Base-by-base conservation (phyloP, 257 asterid genomes). In the Forsythia viridissima region DNA sequence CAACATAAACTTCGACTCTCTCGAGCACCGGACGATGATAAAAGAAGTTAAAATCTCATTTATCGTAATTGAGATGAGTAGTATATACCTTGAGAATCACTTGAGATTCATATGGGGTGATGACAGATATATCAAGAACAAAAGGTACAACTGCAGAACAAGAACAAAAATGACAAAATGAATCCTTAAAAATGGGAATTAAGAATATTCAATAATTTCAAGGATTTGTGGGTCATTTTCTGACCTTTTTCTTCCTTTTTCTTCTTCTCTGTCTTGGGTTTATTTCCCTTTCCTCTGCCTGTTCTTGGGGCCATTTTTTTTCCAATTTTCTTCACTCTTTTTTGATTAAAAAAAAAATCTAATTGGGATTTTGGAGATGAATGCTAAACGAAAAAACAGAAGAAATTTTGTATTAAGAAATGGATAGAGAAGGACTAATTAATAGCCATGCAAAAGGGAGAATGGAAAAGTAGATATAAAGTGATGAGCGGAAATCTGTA, bases 171-270 rank as follows among this genome's bases (percentile, higher is more conserved):
- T n/a, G 38, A 67, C 39, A 66, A 5, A 82, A 41, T 5, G 15
- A 39, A 73, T 41, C 20, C 8, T 0, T 2, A 43, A 36, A 5
- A 30, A 51, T 0, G 0, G 11, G 34, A 37, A 63, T 0, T 39
- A 4, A 30, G 70, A 63, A 63, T 30, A 21, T 24, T 11, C 15
- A 63, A 39, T 8, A 3, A 24, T 10, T 24, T 63, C 5, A 12
- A 51, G 38, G 9, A 8, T 8, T 59, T 59, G 9, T 8, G 36
- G 4, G 67, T 59, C 67, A 59, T 59, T 24, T 43, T 42, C 67
- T 6, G 2, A 92, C 99, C 97, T 84, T 92, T 96, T 81, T 96
- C 99, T 80, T 96, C 99, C 80, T 92, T 96, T 93, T 92, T 96
- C 97, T 86, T 96, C 91, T 88, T 94, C 48, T 96, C 98, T 69